Evolutionary conservation across 208 protist genomes (phyloP).

Genomic region (Leishmania lainsoni): DNA sequence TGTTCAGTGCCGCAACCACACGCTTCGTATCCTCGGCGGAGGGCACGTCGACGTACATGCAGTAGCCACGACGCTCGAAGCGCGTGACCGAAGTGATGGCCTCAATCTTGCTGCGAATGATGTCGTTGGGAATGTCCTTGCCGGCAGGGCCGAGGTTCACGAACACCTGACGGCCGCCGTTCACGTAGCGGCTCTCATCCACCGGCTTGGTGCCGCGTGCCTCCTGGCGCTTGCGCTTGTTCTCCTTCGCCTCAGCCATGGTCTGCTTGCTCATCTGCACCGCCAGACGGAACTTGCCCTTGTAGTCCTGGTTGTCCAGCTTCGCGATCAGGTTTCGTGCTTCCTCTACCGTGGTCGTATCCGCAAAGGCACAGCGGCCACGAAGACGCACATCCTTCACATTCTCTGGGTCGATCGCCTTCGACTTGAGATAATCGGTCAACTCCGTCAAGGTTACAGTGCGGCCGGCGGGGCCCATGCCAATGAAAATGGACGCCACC

Average conservation of each 20-base stretch:
- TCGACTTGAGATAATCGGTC: conserved; percentile 28
- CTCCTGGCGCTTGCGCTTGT: conserved; percentile 24
- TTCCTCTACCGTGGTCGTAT: conserved; percentile 47
- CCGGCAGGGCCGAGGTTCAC: conserved; percentile 63
- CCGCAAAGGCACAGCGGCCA: conserved; percentile 76
- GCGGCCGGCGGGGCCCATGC: conserved; percentile 55
- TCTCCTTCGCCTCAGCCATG: conserved; percentile 24
- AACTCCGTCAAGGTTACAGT: conserved; percentile 34
- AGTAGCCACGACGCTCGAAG: conserved; percentile 60
- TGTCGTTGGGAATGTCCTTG: conserved; percentile 35
- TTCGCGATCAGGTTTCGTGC: conserved; percentile 51
- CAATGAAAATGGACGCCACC: conserved; percentile 63
- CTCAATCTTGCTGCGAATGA: conserved; percentile 40
- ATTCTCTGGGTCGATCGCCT: conserved; percentile 23
- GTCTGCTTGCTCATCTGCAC: conserved; percentile 63
- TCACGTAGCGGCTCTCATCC: not conserved
- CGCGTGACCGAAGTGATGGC: conserved; percentile 40
- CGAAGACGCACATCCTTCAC: conserved; percentile 56
- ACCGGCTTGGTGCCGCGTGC: not conserved
- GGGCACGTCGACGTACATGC: conserved; percentile 61
- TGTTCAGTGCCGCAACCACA: conserved; percentile 48
- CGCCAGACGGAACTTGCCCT: conserved; percentile 51
- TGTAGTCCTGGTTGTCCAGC: conserved; percentile 43
- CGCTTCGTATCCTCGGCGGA: conserved; percentile 32
- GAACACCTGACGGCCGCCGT: conserved; percentile 40